A percentile compares a stretch with the other conserved stretches of the same genome.
These are phyloP conservation scores for Blastobotrys ciferrii DNA, from an alignment of 1,139 yeast genomes.

Conservation along the genomic window DNA sequence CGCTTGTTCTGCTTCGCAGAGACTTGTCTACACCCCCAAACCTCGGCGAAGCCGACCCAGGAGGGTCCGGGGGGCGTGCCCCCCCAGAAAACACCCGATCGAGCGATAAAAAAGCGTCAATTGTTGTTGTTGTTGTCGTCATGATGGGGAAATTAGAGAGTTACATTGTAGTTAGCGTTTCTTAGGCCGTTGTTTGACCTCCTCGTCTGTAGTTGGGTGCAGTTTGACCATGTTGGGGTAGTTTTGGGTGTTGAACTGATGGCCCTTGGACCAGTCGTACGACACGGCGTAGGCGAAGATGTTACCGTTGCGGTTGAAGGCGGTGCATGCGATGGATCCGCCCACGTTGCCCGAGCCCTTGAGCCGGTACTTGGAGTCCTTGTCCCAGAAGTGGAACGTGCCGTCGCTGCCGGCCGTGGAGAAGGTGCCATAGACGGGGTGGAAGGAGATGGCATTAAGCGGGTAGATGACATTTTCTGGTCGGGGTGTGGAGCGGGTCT, in stretches of 20 bases:
- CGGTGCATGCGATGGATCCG: slow-evolving; percentile 71
- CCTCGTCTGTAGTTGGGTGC: slow-evolving; percentile 84
- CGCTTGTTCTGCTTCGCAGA: too few relatives aligned
- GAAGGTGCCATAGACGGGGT: slow-evolving; percentile 88
- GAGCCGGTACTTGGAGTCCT: slow-evolving; percentile 84
- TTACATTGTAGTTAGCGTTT: slow-evolving; percentile 20
- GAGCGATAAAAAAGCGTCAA: too few relatives aligned
- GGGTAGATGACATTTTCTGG: slow-evolving; percentile 60
- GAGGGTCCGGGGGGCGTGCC: too few relatives aligned
- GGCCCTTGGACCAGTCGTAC: slow-evolving; percentile 73
- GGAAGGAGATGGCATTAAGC: slow-evolving; percentile 78
- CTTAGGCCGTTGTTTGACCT: slow-evolving; percentile 68
- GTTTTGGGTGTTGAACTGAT: slow-evolving; percentile 71
- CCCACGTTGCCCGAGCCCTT: slow-evolving; percentile 75
- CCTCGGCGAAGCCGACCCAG: too few relatives aligned
- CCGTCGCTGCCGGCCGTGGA: slow-evolving; percentile 97
- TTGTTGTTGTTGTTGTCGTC: neutral
- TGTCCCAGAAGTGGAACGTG: slow-evolving; percentile 93
- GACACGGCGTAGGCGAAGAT: slow-evolving; percentile 90
- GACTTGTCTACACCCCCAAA: too few relatives aligned
- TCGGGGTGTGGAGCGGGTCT: slow-evolving; percentile 41
- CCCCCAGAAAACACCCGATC: too few relatives aligned
- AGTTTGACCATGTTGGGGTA: slow-evolving; percentile 74
- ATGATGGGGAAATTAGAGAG: neutral
- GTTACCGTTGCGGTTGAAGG: slow-evolving; percentile 79